Conservation (phyloP, 129 eudicot genomes). For the Sambucus nigra region DNA sequence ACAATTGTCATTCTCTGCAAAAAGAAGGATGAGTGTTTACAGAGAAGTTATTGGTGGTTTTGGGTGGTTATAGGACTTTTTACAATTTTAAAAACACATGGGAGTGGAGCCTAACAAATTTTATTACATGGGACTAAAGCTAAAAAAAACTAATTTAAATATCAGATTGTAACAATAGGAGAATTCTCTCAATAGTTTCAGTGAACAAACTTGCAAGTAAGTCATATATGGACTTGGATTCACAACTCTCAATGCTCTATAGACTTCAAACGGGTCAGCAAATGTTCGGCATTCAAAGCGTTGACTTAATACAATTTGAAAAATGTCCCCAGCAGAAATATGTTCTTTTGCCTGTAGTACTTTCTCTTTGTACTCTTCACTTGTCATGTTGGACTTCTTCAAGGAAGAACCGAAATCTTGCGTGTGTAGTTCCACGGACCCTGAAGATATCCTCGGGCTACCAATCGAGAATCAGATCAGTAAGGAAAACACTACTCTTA, state of each 20-base stretch:
- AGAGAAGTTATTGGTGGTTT: no score
- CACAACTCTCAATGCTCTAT: constrained; percentile 82
- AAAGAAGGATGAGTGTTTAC: no score
- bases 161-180: not conserved
- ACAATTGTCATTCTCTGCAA: no score
- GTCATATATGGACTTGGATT: constrained; percentile 97
- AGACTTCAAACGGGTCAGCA: constrained; percentile 91
- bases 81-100: no score
- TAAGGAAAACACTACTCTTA: no score
- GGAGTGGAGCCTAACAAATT: no score
- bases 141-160: no score
- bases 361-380: constrained; percentile 58
- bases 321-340: constrained; percentile 80
- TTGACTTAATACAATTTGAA: constrained; percentile 88
- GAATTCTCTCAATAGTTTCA: not conserved
- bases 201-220: constrained; percentile 60
- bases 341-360: constrained; percentile 84
- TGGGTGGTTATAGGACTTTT: no score
- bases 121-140: no score
- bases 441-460: constrained; percentile 77
- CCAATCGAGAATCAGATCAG: constrained; percentile 12
- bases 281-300: constrained; percentile 86
- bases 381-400: constrained; percentile 44
- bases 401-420: constrained; percentile 31
- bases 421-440: constrained; percentile 42